Conservation (phyloP, 2,329 filamentous ascomycete species). For the Colletotrichum cordylinicola region DNA sequence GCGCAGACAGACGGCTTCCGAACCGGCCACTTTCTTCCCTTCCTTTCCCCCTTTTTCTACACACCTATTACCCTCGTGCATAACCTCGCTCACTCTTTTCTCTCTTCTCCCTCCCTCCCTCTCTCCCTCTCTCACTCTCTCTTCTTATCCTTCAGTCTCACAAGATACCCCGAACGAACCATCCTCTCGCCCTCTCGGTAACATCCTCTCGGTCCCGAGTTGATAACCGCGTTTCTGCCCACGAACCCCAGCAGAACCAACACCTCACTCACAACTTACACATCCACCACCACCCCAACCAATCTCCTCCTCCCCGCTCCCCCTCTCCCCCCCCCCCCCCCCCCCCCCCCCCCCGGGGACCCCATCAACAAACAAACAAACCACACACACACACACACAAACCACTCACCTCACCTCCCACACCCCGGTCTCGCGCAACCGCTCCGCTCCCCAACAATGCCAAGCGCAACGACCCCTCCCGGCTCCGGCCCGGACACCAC, state of each 20-base stretch:
- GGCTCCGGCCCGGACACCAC: conserved; percentile 10
- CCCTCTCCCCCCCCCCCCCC: no score
- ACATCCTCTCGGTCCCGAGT: not conserved
- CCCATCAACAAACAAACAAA: not conserved
- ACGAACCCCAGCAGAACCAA: not conserved
- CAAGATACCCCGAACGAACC: not conserved
- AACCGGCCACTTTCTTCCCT: not conserved
- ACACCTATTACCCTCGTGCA: not conserved
- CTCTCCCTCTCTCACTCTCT: not conserved
- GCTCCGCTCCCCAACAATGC: not conserved
- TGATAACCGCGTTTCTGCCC: not conserved
- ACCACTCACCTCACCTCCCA: not conserved
- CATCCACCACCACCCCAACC: not conserved
- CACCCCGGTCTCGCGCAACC: no score
- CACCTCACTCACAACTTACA: not conserved
- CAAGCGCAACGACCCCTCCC: conserved; percentile 1
- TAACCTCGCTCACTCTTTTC: not conserved
- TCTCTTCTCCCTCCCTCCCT: not conserved
- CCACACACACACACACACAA: not conserved
- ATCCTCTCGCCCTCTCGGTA: no score
- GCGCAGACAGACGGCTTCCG: not conserved
- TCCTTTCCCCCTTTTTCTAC: not conserved
- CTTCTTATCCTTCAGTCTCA: not conserved
- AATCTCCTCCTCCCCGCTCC: not conserved
- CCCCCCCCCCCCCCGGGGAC: not conserved